Evolutionary conservation across 306 rosid genomes (phyloP).

Genomic region (Vigna hirtella): DNA sequence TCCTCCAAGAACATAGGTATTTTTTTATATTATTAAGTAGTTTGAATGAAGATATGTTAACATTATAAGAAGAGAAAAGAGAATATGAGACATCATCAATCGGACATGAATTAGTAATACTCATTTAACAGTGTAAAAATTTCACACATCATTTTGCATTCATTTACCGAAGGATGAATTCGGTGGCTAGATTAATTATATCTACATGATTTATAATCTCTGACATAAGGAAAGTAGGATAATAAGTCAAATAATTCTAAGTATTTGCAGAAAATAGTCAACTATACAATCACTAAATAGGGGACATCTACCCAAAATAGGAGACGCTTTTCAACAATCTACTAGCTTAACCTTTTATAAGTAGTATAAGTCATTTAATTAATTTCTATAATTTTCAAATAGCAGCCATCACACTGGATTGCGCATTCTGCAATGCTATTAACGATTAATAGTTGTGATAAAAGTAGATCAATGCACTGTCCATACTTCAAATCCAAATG

Average conservation of each 20-base stretch:
- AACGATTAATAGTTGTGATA: not conserved
- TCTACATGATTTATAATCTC: too few species aligned
- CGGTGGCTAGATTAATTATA: too few species aligned
- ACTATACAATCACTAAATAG: too few species aligned
- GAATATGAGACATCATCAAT: not conserved
- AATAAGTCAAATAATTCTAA: too few species aligned
- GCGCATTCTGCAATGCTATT: not conserved
- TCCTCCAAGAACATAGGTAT: conserved; percentile 3
- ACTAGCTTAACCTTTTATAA: not conserved
- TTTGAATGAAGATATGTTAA: too few species aligned
- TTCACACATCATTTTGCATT: not conserved
- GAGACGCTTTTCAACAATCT: not conserved
- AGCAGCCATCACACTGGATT: not conserved
- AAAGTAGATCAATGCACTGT: not conserved
- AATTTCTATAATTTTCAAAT: not conserved
- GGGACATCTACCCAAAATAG: too few species aligned
- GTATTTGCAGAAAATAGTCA: too few species aligned
- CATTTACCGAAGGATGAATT: not conserved
- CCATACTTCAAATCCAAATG: conserved; percentile 1
- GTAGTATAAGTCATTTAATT: not conserved
- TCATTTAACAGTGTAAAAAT: not conserved
- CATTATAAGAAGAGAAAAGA: not conserved
- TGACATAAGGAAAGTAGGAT: too few species aligned
- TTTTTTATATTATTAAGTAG: not conserved
- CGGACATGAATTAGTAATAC: conserved; percentile 10